These are phyloP conservation scores for Nidula niveotomentosa DNA, from an alignment of 1,284 basidiomycete species.

Conservation along the genomic window DNA sequence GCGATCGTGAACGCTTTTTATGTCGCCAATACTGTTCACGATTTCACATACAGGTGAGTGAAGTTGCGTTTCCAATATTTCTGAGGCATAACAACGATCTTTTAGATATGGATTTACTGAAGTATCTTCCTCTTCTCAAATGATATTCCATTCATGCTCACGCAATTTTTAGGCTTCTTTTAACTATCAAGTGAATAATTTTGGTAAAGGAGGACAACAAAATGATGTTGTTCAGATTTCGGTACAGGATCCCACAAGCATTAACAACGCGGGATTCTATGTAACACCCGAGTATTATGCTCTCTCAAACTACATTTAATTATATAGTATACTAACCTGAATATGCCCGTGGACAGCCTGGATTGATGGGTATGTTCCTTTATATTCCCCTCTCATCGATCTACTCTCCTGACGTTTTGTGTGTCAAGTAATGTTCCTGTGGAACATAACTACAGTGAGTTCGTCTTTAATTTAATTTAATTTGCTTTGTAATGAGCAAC, in stretches of 20 bases:
- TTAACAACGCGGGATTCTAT: slow-evolving; percentile 42
- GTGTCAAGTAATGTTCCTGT: not conserved
- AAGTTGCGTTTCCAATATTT: too few relatives aligned
- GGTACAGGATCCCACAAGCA: slow-evolving; percentile 35
- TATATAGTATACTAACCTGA: not conserved
- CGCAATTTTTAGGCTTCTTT: slow-evolving; percentile 22
- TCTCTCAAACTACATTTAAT: not conserved
- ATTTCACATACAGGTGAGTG: slow-evolving; percentile 38
- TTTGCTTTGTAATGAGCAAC: not conserved
- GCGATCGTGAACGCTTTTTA: slow-evolving; percentile 50
- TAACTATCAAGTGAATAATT: slow-evolving; percentile 27
- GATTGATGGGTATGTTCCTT: slow-evolving; percentile 38
- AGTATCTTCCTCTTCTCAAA: too few relatives aligned
- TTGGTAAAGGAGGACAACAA: slow-evolving; percentile 35
- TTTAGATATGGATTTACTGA: too few relatives aligned
- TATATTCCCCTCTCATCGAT: slow-evolving; percentile 18
- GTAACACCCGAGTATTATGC: slow-evolving; percentile 33
- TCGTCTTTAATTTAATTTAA: not conserved
- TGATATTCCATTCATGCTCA: too few relatives aligned
- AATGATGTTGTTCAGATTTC: slow-evolving; percentile 37
- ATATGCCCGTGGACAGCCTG: slow-evolving; percentile 27
- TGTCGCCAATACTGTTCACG: slow-evolving; percentile 44
- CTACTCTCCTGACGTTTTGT: not conserved
- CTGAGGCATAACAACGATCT: too few relatives aligned
- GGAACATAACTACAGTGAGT: not conserved